Evolutionary conservation across 441 rosid genomes (phyloP).

Genomic region (Viola pubescens): DNA sequence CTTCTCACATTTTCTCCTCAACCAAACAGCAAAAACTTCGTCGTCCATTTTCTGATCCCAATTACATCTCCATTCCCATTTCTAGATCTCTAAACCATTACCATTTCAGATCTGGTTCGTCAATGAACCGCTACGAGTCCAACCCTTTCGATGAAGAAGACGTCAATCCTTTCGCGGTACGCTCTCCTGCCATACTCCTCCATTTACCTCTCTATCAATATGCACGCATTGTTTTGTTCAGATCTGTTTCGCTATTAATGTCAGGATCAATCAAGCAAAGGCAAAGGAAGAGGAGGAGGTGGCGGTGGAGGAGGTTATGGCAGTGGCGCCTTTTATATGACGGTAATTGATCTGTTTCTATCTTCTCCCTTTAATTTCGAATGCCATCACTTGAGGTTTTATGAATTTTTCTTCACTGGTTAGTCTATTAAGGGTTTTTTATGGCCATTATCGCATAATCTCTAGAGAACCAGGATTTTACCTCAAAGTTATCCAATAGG

Average conservation of each 20-base stretch:
- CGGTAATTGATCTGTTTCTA: constrained; percentile 23
- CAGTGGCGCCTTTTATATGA: constrained; percentile 48
- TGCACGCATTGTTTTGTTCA: neutral
- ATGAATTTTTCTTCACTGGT: too few species aligned
- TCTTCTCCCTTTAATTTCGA: neutral
- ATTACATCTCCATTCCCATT: constrained; percentile 2
- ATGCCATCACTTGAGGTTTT: neutral
- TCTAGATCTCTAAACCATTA: constrained; percentile 18
- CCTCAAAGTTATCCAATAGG: too few species aligned
- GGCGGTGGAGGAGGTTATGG: constrained; percentile 34
- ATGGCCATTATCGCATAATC: too few species aligned
- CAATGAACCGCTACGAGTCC: constrained; percentile 68
- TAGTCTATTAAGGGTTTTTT: too few species aligned
- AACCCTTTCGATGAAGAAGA: constrained; percentile 86
- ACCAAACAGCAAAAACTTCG: too few species aligned
- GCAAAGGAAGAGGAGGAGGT: constrained; percentile 22
- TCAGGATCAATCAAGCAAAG: constrained; percentile 25
- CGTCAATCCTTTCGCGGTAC: constrained; percentile 90
- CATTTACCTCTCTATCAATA: neutral
- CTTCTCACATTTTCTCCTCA: neutral
- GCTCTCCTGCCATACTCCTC: neutral
- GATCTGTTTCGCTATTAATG: constrained; percentile 6
- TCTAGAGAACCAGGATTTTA: too few species aligned
- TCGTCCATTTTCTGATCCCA: too few species aligned
- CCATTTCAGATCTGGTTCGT: constrained; percentile 18